phyloP scores from a whole-genome alignment of 2,329 filamentous ascomycete genomes.

The Corinectria fuckeliana region DNA sequence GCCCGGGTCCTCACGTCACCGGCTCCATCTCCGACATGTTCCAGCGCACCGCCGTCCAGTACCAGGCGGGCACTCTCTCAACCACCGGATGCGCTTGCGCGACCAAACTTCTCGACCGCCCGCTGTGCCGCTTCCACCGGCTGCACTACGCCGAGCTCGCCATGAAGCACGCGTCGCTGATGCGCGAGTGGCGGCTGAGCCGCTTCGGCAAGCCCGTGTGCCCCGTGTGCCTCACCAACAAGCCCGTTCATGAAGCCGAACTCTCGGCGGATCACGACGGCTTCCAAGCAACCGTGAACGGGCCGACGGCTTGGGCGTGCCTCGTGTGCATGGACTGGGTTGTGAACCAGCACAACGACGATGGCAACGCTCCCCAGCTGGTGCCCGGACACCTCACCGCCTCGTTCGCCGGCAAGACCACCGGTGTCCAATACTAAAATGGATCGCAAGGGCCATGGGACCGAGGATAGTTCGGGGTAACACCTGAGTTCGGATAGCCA shows the following conservation, averaged over 20 bases:
- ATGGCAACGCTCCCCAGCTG: slow-evolving; percentile 22
- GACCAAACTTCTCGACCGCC: slow-evolving; percentile 41
- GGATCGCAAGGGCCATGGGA: not conserved
- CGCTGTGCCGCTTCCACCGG: slow-evolving; percentile 47
- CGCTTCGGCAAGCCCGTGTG: slow-evolving; percentile 39
- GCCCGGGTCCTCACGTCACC: not conserved
- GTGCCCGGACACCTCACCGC: slow-evolving; percentile 27
- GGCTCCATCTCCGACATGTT: not conserved
- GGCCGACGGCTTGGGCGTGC: slow-evolving; percentile 41
- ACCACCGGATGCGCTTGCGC: slow-evolving; percentile 49
- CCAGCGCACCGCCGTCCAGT: slow-evolving; percentile 6
- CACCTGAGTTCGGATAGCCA: not conserved
- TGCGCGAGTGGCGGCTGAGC: slow-evolving; percentile 38
- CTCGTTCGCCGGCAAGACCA: not conserved
- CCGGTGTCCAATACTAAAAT: slow-evolving; percentile 18
- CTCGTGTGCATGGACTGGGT: slow-evolving; percentile 43
- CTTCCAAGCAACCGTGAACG: slow-evolving; percentile 15
- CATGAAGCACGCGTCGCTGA: slow-evolving; percentile 26
- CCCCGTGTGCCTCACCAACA: slow-evolving; percentile 38
- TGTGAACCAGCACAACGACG: slow-evolving; percentile 33
- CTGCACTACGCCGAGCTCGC: slow-evolving; percentile 36
- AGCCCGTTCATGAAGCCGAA: slow-evolving; percentile 18
- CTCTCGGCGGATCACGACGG: slow-evolving; percentile 24
- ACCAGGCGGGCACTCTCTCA: slow-evolving; percentile 17
- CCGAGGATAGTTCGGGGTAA: not conserved